A percentile compares a stretch with the other conserved stretches of the same genome.
Conservation (phyloP, 345 rosid genomes). For the Ricinus communis region DNA sequence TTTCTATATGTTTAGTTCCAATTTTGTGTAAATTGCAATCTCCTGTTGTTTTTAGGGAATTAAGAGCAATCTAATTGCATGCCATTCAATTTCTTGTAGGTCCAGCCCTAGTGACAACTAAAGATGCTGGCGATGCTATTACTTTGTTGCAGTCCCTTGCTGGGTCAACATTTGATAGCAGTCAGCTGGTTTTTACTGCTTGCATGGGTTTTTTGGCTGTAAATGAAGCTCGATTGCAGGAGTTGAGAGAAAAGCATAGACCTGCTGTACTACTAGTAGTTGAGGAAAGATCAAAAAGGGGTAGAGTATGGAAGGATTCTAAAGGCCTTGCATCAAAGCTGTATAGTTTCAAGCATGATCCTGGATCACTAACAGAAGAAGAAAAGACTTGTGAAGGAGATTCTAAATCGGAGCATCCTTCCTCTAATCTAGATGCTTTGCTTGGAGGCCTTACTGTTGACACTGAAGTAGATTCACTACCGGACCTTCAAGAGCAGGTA, state of each 20-base stretch:
- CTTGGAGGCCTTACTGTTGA: slow-evolving; percentile 39
- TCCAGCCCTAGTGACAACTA: slow-evolving; percentile 80
- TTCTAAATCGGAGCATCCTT: slow-evolving; percentile 26
- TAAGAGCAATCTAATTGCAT: slow-evolving; percentile 9
- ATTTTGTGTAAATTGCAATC: slow-evolving; percentile 14
- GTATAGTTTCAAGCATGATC: slow-evolving; percentile 79
- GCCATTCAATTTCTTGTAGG: slow-evolving; percentile 42
- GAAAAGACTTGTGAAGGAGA: slow-evolving; percentile 36
- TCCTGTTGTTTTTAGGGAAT: not conserved
- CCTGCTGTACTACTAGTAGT: slow-evolving; percentile 56
- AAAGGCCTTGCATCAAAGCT: slow-evolving; percentile 81
- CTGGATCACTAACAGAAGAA: slow-evolving; percentile 42
- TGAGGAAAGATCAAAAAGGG: slow-evolving; percentile 63
- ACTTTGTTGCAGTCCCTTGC: slow-evolving; percentile 81
- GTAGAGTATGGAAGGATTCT: slow-evolving; percentile 70
- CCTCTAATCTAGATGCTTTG: slow-evolving; percentile 44
- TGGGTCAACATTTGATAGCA: slow-evolving; percentile 95
- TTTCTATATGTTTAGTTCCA: slow-evolving; percentile 12
- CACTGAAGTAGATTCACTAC: slow-evolving; percentile 53
- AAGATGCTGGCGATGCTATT: slow-evolving; percentile 93
- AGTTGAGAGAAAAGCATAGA: slow-evolving; percentile 74
- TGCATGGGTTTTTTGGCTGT: slow-evolving; percentile 81
- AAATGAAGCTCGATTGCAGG: slow-evolving; percentile 67
- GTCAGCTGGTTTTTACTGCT: slow-evolving; percentile 90
- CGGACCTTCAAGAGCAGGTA: slow-evolving; percentile 94